Conservation (phyloP, 768 basidiomycete species). For the Boletus sp. region DNA sequence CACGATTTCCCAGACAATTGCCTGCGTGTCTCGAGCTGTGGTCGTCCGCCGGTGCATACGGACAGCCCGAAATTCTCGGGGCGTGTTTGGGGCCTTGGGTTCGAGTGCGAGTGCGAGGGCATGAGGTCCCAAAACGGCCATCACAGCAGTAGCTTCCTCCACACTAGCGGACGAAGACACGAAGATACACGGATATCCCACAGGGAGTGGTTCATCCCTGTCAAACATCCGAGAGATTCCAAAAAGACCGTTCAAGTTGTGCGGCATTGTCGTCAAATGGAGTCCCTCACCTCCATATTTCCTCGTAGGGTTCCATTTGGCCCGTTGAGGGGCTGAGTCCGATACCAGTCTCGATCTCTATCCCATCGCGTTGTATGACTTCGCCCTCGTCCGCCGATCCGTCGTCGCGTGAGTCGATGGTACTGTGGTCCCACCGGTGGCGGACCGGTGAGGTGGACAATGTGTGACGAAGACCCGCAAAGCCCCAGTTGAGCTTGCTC, state of each 20-base stretch:
- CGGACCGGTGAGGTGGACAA: conserved; percentile 18
- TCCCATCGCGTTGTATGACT: conserved; percentile 16
- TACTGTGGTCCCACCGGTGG: conserved; percentile 16
- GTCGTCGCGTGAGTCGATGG: conserved; percentile 20
- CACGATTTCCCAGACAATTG: conserved; percentile 2
- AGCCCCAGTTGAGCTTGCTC: conserved; percentile 23
- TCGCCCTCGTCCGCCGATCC: conserved; percentile 18
- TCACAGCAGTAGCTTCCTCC: conserved; percentile 15
- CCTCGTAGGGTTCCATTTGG: conserved; percentile 15
- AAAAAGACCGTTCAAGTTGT: not conserved
- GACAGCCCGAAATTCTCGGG: conserved; percentile 12
- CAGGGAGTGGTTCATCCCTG: conserved; percentile 20
- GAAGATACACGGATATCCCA: conserved; percentile 17
- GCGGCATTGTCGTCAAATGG: not conserved
- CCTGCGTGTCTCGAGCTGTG: not conserved
- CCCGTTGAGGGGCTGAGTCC: conserved; percentile 24
- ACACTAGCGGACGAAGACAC: conserved; percentile 16
- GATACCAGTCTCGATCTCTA: conserved; percentile 24
- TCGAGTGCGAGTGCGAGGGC: conserved; percentile 22
- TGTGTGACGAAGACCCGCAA: conserved; percentile 22
- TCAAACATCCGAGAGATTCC: not conserved
- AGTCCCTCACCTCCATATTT: conserved; percentile 22
- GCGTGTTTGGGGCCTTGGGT: not conserved
- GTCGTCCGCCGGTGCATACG: conserved; percentile 9
- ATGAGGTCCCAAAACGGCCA: conserved; percentile 25